A percentile compares a stretch with the other conserved stretches of the same genome.
These are phyloP conservation scores for Saxophila tyrrhenica DNA, from an alignment of 495 filamentous ascomycete species.

Conservation along the genomic window DNA sequence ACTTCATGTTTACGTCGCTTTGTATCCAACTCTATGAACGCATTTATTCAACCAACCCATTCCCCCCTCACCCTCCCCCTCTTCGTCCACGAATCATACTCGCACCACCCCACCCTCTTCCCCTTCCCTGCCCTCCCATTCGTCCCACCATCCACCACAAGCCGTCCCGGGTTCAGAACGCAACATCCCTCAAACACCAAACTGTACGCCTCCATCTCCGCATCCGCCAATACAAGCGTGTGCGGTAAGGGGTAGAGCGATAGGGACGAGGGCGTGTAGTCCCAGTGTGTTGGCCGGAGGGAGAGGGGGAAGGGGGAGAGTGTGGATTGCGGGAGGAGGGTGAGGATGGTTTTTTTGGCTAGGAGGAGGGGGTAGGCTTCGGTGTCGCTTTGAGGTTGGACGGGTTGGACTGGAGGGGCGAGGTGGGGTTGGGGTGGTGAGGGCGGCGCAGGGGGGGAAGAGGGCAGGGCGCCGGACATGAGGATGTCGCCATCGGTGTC, in stretches of 20 bases:
- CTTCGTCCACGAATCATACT: conserved; percentile 60
- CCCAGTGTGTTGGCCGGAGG: conserved; percentile 75
- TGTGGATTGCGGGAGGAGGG: conserved; percentile 83
- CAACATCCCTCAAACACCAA: conserved; percentile 89
- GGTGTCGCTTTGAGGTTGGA: neutral
- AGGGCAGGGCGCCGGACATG: conserved; percentile 15
- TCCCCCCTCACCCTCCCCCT: conserved; percentile 43
- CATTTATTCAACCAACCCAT: conserved; percentile 14
- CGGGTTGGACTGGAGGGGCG: neutral
- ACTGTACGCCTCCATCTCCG: conserved; percentile 66
- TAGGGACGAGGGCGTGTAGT: conserved; percentile 58
- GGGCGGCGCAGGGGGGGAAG: conserved; percentile 6
- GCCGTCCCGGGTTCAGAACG: conserved; percentile 83
- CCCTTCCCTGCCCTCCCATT: conserved; percentile 23
- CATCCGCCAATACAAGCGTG: conserved; percentile 67
- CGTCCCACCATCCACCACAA: conserved; percentile 43
- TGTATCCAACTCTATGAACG: no score
- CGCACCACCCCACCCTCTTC: conserved; percentile 59
- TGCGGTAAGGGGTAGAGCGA: conserved; percentile 83
- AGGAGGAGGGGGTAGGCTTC: conserved; percentile 24
- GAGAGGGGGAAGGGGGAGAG: conserved; percentile 73
- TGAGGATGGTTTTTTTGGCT: conserved; percentile 80
- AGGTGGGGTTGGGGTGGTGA: conserved; percentile 5
- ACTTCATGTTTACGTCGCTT: no score
- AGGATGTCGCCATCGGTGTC: conserved; percentile 2